Evolutionary conservation across 169 alveolate genomes (phyloP).

Genomic region (Plasmodium vivax): DNA sequence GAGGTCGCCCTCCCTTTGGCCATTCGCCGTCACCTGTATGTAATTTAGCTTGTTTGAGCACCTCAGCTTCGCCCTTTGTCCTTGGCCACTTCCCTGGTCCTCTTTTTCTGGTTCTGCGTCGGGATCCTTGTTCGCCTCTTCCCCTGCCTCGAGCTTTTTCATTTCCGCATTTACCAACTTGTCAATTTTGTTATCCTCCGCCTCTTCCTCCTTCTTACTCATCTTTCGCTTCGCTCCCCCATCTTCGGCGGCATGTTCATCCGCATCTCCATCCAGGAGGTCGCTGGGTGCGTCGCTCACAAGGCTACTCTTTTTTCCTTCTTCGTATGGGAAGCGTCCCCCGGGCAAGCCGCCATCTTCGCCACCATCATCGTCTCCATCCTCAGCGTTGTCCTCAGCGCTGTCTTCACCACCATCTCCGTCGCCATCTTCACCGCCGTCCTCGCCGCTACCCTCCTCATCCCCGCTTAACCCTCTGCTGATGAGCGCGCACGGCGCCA

Average conservation of each 20-base stretch:
- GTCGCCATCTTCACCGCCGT: neutral
- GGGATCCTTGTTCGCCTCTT: neutral
- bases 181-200: conserved; percentile 26
- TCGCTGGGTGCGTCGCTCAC: neutral
- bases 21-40: neutral
- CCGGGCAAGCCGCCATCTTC: neutral
- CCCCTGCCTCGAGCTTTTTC: neutral
- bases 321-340: neutral
- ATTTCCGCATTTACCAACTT: conserved; percentile 19
- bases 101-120: neutral
- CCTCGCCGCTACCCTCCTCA: neutral
- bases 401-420: neutral
- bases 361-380: too few relatives aligned
- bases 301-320: neutral
- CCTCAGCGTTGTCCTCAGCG: neutral
- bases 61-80: neutral
- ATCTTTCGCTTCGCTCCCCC: neutral
- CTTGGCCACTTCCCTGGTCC: neutral
- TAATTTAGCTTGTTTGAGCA: neutral
- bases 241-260: neutral
- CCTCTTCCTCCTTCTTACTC: conserved; percentile 3
- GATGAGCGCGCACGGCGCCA: neutral
- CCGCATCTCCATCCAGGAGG: neutral
- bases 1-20: neutral
- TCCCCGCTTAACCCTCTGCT: neutral